Evolutionary conservation across 2,329 filamentous ascomycete genomes (phyloP).

Genomic region (Penicillium sp.): DNA sequence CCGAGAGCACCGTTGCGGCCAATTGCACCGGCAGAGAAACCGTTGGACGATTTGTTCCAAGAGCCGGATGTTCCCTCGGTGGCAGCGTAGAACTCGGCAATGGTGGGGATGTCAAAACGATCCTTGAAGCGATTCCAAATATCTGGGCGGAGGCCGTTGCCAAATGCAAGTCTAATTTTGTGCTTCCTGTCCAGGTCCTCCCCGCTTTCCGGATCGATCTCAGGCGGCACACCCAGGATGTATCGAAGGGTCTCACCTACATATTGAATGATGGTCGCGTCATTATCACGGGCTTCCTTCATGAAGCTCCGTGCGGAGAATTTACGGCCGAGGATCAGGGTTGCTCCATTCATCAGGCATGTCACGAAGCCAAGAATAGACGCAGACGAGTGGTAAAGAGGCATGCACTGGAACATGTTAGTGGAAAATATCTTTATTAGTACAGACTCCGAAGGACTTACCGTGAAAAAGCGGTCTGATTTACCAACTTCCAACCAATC

Average conservation of each 20-base stretch:
- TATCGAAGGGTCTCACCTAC: conserved; percentile 87
- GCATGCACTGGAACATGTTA: conserved; percentile 65
- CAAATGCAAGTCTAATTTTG: conserved; percentile 71
- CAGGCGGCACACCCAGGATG: conserved; percentile 64
- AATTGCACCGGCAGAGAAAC: conserved; percentile 72
- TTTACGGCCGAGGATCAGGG: conserved; percentile 70
- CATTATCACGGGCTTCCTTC: conserved; percentile 67
- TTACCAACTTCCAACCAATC: conserved; percentile 58
- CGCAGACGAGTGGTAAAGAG: conserved; percentile 82
- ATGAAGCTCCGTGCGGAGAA: conserved; percentile 79
- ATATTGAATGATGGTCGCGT: conserved; percentile 78
- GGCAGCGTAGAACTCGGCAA: conserved; percentile 78
- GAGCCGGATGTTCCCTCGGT: conserved; percentile 69
- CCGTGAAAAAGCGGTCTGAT: conserved; percentile 72
- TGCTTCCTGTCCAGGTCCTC: conserved; percentile 71
- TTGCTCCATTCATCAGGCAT: conserved; percentile 60
- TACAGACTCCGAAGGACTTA: conserved; percentile 37
- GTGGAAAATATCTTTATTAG: neutral
- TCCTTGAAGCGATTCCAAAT: conserved; percentile 82
- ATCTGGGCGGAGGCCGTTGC: conserved; percentile 81
- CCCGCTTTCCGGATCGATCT: conserved; percentile 62
- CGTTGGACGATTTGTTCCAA: conserved; percentile 73
- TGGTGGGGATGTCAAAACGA: conserved; percentile 70
- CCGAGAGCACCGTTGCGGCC: conserved; percentile 68
- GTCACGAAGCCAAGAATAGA: conserved; percentile 66